These are phyloP conservation scores for Panellus pusillus DNA, from an alignment of 768 basidiomycete species.

Conservation along the genomic window DNA sequence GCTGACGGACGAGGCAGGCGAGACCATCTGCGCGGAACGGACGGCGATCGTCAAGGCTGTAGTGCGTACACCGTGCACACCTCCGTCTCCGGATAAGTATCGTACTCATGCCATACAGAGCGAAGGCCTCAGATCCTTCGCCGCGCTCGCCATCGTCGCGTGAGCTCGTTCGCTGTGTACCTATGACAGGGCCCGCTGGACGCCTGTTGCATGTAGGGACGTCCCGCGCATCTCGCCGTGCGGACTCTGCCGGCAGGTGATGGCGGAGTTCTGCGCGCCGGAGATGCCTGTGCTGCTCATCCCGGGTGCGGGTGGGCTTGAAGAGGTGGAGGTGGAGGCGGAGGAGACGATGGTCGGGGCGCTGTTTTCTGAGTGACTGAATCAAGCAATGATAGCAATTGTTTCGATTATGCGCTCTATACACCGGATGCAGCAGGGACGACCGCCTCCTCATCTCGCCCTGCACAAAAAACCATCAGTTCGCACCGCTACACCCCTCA, in stretches of 20 bases:
- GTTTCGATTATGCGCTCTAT: constrained; percentile 9
- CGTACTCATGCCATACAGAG: constrained; percentile 49
- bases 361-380: constrained; percentile 67
- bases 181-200: too few species aligned
- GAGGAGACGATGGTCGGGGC: constrained; percentile 66
- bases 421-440: constrained; percentile 68
- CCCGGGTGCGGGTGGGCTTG: constrained; percentile 60
- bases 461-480: constrained; percentile 34
- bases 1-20: constrained; percentile 48
- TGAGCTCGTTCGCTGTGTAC: constrained; percentile 34
- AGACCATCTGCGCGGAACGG: constrained; percentile 89
- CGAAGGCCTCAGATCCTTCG: constrained; percentile 71
- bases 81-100: too few species aligned
- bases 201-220: constrained; percentile 25
- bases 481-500: background rate
- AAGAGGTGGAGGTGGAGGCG: constrained; percentile 37
- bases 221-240: constrained; percentile 66
- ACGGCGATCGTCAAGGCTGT: constrained; percentile 92
- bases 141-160: constrained; percentile 73
- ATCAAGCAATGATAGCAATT: too few species aligned
- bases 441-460: constrained; percentile 73
- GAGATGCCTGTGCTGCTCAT: constrained; percentile 74
- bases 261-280: constrained; percentile 79
- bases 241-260: constrained; percentile 90
- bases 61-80: constrained; percentile 57